Evolutionary conservation across 2,329 filamentous ascomycete genomes (phyloP).

Genomic region (Fusarium sp.): DNA sequence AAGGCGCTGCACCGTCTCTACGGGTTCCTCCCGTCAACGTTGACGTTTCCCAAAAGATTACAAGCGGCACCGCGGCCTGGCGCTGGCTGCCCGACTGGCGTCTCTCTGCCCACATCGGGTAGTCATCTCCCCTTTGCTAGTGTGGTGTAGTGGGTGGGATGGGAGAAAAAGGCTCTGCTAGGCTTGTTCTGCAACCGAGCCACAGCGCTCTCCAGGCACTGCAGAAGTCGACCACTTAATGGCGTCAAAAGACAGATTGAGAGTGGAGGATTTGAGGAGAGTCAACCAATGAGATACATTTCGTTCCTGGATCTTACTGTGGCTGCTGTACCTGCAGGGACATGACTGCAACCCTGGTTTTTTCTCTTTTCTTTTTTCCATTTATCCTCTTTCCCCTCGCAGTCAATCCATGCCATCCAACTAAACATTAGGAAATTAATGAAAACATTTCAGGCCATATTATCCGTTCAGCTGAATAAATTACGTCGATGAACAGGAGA

Average conservation of each 20-base stretch:
- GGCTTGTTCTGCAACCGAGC: constrained; percentile 28
- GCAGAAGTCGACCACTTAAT: constrained; percentile 20
- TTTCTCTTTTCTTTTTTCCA: not conserved
- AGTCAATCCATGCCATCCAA: constrained; percentile 8
- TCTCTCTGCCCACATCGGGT: constrained; percentile 34
- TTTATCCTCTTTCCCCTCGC: not conserved
- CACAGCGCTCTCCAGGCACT: not conserved
- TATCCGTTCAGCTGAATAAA: constrained; percentile 21
- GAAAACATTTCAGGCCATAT: constrained; percentile 8
- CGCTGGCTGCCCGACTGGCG: constrained; percentile 11
- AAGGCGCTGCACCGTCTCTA: constrained; percentile 32
- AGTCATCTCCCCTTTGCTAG: constrained; percentile 38
- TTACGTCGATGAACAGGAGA: constrained; percentile 15
- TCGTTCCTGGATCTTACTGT: constrained; percentile 31
- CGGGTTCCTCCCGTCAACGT: constrained; percentile 33
- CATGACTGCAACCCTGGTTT: constrained; percentile 32
- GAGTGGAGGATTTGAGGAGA: constrained; percentile 7
- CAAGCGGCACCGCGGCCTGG: constrained; percentile 24
- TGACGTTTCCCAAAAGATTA: constrained; percentile 26
- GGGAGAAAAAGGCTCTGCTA: constrained; percentile 14
- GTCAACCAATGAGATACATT: constrained; percentile 22
- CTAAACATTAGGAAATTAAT: constrained; percentile 27
- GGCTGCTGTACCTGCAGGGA: constrained; percentile 33
- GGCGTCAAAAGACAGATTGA: constrained; percentile 30
- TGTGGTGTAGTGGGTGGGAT: not conserved